Evolutionary conservation across 257 asterid genomes (phyloP).

Genomic region (Solanum etuberosum): DNA sequence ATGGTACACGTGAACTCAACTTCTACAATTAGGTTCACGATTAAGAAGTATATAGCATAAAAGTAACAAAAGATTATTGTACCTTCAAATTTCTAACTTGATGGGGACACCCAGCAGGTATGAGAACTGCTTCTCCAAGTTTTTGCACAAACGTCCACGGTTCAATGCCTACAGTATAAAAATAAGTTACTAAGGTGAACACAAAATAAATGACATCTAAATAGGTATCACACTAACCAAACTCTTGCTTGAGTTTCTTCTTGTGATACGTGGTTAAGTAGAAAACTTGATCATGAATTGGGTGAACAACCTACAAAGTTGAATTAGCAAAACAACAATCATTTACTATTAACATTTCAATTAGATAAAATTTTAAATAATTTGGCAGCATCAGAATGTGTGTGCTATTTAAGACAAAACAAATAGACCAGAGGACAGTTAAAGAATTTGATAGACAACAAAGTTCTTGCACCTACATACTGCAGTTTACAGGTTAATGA

Average conservation of each 20-base stretch:
- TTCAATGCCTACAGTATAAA: conserved; percentile 44
- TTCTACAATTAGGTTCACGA: neutral
- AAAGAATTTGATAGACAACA: neutral
- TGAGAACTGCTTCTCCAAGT: conserved; percentile 81
- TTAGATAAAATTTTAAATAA: neutral
- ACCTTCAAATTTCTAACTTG: conserved; percentile 85
- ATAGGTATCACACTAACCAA: conserved; percentile 24
- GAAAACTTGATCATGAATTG: conserved; percentile 73
- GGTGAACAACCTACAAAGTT: conserved; percentile 48
- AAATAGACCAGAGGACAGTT: neutral
- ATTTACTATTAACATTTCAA: neutral
- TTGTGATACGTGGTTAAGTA: conserved; percentile 44
- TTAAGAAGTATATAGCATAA: neutral
- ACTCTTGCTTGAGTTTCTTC: conserved; percentile 48
- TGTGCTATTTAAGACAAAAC: neutral
- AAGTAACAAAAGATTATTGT: neutral
- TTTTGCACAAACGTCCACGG: conserved; percentile 85
- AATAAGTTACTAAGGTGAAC: neutral
- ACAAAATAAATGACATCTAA: neutral
- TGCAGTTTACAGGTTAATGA: neutral
- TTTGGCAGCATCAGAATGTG: neutral
- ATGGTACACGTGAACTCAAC: neutral
- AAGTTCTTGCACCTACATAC: neutral
- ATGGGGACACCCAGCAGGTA: conserved; percentile 91
- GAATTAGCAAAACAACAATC: neutral